phyloP scores from a whole-genome alignment of 208 protist species.

The Acanthamoeba triangularis region DNA sequence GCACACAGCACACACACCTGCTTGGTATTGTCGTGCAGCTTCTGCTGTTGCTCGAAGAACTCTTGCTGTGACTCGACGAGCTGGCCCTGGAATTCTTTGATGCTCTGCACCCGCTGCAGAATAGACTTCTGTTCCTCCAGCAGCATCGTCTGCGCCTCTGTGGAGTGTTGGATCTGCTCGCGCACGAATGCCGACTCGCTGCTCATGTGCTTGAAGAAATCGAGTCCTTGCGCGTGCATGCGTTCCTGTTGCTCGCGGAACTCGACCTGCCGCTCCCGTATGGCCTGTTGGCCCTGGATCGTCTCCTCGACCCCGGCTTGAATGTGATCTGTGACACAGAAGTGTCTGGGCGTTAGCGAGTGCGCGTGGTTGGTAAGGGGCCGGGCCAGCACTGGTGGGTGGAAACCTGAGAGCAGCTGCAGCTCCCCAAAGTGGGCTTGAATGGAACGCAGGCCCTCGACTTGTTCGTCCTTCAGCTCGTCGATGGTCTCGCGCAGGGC shows the following conservation, averaged over 20 bases:
- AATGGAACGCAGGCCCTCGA: background rate
- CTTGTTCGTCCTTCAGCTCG: background rate
- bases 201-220: conserved; percentile 29
- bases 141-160: background rate
- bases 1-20: background rate
- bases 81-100: conserved; percentile 48
- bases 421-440: conserved; percentile 10
- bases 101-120: conserved; percentile 30
- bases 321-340: background rate
- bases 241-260: conserved; percentile 20
- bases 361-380: no score
- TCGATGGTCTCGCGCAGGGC: background rate
- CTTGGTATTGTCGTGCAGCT: conserved; percentile 42
- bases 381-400: no score
- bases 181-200: conserved; percentile 8
- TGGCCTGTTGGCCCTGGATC: background rate
- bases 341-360: no score
- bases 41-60: conserved; percentile 52
- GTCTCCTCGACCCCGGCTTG: background rate
- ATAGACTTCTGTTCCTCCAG: conserved; percentile 5
- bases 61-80: conserved; percentile 37
- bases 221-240: background rate
- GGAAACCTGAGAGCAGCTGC: conserved; percentile 17
- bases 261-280: background rate
- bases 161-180: conserved; percentile 13